A percentile compares a stretch with the other conserved stretches of the same genome.
phyloP scores from a whole-genome alignment of 108 stramenopile species.

The Pseudonitzschia multiseries region DNA sequence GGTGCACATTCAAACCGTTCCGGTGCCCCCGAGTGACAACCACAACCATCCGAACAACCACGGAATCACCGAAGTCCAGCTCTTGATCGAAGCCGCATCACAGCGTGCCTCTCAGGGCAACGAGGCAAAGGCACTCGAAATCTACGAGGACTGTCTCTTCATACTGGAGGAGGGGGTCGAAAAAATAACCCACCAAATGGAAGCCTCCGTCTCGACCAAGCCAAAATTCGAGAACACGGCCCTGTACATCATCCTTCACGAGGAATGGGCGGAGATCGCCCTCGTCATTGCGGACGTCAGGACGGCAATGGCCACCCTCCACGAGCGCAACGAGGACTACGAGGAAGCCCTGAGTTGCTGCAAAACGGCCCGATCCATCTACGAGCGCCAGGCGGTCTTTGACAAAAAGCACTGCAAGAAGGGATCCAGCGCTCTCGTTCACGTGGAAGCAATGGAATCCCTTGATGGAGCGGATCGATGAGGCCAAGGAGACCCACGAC shows the following conservation, averaged over 20 bases:
- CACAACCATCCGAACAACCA: neutral
- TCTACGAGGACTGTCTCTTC: slow-evolving; percentile 29
- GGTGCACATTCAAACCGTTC: neutral
- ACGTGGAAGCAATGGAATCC: slow-evolving; percentile 14
- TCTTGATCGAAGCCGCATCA: slow-evolving; percentile 15
- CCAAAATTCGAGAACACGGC: slow-evolving; percentile 9
- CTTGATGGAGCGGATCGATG: slow-evolving; percentile 12
- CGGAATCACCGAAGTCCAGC: slow-evolving; percentile 4
- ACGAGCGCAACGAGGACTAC: slow-evolving; percentile 38
- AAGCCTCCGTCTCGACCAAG: neutral
- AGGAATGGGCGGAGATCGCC: slow-evolving; percentile 35
- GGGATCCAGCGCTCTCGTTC: slow-evolving; percentile 4
- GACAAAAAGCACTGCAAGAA: slow-evolving; percentile 2
- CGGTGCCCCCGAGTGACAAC: neutral
- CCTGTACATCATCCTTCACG: slow-evolving; percentile 16
- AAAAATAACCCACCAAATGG: slow-evolving; percentile 22
- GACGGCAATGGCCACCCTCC: slow-evolving; percentile 36
- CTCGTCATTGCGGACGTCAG: slow-evolving; percentile 32
- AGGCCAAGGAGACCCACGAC: slow-evolving; percentile 23
- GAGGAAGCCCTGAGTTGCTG: slow-evolving; percentile 21
- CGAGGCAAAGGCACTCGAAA: slow-evolving; percentile 32
- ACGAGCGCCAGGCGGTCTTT: slow-evolving; percentile 19
- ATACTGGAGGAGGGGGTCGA: slow-evolving; percentile 16
- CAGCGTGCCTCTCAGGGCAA: slow-evolving; percentile 27
- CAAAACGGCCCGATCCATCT: slow-evolving; percentile 30